Evolutionary conservation across 345 rosid species (phyloP).

Genomic region (Reutealis trisperma): DNA sequence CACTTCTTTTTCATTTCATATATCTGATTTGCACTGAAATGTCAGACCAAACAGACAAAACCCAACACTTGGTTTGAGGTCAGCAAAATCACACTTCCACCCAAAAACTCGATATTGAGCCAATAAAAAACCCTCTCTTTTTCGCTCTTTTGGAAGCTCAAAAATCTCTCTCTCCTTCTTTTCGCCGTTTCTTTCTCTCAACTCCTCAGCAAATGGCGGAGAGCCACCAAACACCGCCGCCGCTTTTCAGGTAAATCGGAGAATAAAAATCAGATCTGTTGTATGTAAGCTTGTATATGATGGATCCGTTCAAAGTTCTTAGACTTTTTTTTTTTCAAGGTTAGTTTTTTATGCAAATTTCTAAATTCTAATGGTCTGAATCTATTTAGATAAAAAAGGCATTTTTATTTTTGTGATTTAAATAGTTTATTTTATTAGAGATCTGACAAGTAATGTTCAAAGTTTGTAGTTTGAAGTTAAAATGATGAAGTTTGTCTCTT

Average conservation of each 20-base stretch:
- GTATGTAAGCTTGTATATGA: too few species aligned
- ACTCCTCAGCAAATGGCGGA: slow-evolving; percentile 23
- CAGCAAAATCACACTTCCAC: not conserved
- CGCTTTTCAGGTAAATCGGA: not conserved
- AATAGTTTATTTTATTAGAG: not conserved
- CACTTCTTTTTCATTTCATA: too few species aligned
- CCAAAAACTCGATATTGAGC: not conserved
- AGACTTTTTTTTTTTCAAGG: too few species aligned
- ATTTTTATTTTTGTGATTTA: not conserved
- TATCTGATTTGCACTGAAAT: too few species aligned
- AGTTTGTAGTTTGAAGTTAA: not conserved
- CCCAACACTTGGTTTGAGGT: not conserved
- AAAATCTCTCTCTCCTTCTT: not conserved
- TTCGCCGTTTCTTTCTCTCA: not conserved
- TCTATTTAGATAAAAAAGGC: not conserved
- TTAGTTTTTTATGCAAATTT: not conserved
- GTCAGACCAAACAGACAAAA: too few species aligned
- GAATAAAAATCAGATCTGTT: not conserved
- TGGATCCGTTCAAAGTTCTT: not conserved
- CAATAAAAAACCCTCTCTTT: slow-evolving; percentile 6
- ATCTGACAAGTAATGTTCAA: not conserved
- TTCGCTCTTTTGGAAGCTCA: not conserved
- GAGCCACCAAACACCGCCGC: not conserved
- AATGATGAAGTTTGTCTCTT: too few species aligned
- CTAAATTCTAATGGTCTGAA: not conserved